Evolutionary conservation across 805 yeast genomes (phyloP), one percentile per base, ranked within the genome.

Genomic region (Saccharomycopsis schoenii): DNA sequence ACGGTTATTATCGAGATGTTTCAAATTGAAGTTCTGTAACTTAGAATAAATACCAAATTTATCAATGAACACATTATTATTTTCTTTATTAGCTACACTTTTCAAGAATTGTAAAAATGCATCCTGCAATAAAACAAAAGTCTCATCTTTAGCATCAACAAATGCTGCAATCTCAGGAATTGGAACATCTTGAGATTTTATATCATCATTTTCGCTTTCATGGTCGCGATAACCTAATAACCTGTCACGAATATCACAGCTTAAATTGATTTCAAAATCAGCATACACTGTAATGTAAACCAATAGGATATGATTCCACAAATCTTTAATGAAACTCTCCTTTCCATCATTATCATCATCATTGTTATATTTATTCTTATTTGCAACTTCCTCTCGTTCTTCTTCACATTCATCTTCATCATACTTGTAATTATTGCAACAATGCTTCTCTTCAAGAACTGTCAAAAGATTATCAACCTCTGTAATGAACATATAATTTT

Each of bases 101-200:
- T 61, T 63, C 51, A 61, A 43, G 47, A 63, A 63, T 51, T 63
- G 65, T 5, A 63, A 19, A 34, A 61, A 63, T 1, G 65, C 64
- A 39, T 63, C 65, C 15, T 60, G 65, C 17, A 63, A 17, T 29
- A 63, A 39, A 9, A 56, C 19, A 42, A 42, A 57, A 3, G 60
- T 50, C 51, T 63, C 65, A 24, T 63, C 62, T 50, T 52, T 60
- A 5, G 64, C 65, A n/a, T 60, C 62, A 10, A 43, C 15, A 8
- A 63, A 37, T 6, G 52, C 36, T 14, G 24, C 14, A 4, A 14
- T 29, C 5, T 19, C 25, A 1, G 65, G 65, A n/a, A 61, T 55
- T 21, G 34, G 40, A 14, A 61, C 40, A 19, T 24, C 42, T 4
- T 52, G 24, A 21, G 42, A 1, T 6, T 21, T 42, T 15, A 41